These are phyloP conservation scores for Cymbomonas tetramitiformis DNA, from an alignment of 139 green algal species.

Conservation along the genomic window DNA sequence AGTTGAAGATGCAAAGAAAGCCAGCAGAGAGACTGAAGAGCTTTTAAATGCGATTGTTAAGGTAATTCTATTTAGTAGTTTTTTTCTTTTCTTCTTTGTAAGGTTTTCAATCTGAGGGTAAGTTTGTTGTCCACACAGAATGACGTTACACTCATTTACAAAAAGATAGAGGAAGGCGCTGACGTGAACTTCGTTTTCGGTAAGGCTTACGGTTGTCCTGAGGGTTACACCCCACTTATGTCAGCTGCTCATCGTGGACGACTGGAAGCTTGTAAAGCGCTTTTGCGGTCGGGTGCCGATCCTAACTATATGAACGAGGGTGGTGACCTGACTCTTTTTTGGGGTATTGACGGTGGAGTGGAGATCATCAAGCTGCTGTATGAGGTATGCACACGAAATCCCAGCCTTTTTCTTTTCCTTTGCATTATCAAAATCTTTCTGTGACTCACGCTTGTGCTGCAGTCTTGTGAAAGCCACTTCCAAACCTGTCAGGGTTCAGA, in stretches of 20 bases:
- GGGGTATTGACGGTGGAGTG: constrained; percentile 76
- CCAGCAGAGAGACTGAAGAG: constrained; percentile 62
- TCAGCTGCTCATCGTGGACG: constrained; percentile 56
- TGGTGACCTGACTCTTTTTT: constrained; percentile 74
- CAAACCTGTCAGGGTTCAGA: too few species aligned
- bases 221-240: constrained; percentile 89
- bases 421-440: too few species aligned
- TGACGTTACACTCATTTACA: constrained; percentile 66
- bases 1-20: constrained; percentile 42
- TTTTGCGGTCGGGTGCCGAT: constrained; percentile 69
- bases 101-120: too few species aligned
- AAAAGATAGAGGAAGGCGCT: constrained; percentile 80
- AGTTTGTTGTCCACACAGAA: constrained; percentile 37
- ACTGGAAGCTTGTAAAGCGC: constrained; percentile 62
- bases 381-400: too few species aligned
- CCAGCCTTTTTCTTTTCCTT: too few species aligned
- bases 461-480: too few species aligned
- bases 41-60: constrained; percentile 73
- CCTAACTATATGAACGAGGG: constrained; percentile 54
- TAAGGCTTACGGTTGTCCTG: constrained; percentile 27
- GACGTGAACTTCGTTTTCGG: constrained; percentile 91
- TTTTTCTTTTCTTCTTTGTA: too few species aligned
- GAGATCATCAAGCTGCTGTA: constrained; percentile 49
- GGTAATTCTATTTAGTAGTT: too few species aligned
- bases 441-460: too few species aligned